Evolutionary conservation across 2,329 filamentous ascomycete genomes (phyloP), one percentile per base, ranked within the genome.

Genomic region (Microcyclospora pomicola): DNA sequence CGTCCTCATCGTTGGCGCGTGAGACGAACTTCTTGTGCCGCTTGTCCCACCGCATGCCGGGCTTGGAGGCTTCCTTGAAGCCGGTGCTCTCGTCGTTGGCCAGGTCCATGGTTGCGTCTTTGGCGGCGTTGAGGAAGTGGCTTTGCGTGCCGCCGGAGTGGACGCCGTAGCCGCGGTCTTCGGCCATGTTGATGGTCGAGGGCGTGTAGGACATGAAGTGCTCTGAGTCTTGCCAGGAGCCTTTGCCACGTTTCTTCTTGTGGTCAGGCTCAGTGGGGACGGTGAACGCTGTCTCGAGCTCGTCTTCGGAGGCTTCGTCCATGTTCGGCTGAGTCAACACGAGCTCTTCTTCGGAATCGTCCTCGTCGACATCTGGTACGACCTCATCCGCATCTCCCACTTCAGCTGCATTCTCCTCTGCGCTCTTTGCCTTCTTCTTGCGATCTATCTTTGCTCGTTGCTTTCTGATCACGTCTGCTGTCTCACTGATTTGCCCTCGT

Each of bases 161-260:
- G 13, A 98, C 86, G 46, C 87, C 86, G 62, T 98, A 98, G 10
- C 80, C 91, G 38, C 83, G 81, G 56, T 95, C 86, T 63, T 96
- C 88, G 37, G 81, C 83, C 4, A 81, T 69, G 59, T 88, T 91
- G 50, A 75, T 72, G 31, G 77, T 77, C 44, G 82, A 79, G 0
- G 91, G 91, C 1, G 77, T 83, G 68, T 98, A 98, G 9, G 84
- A 82, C 86, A 98, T 96, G 75, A 92, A 98, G 50, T 91, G 76
- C 33, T 95, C 87, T 0, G 78, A 73, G 57, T 95, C 87, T 55
- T 83, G 77, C 71, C 77, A 94, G 33, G 77, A 72, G 10, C 28
- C 55, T 38, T 34, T 45, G 40, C 43, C 55, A 39, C 52, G 31
- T 55, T 40, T 35, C 13, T 31, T 31, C 9, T 34, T 14, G 7